These are phyloP conservation scores for Clohesyomyces aquaticus DNA, from an alignment of 495 filamentous ascomycete genomes.

Conservation along the genomic window DNA sequence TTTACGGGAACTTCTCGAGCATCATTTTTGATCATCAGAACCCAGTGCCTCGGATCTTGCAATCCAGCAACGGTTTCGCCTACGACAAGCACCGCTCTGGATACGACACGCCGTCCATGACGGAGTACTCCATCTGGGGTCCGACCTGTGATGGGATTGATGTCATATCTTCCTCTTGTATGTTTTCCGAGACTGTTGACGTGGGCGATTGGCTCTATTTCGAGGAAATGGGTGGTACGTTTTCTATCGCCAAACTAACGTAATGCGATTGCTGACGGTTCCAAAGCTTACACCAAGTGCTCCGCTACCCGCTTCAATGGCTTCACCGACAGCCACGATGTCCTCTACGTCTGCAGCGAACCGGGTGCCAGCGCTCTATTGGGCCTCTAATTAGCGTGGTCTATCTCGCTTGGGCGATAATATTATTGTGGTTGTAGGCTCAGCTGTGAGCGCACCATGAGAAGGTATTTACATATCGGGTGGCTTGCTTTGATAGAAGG, in stretches of 20 bases:
- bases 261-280: constrained; percentile 15
- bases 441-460: too few species aligned
- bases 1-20: constrained; percentile 97
- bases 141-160: constrained; percentile 98
- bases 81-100: constrained; percentile 42
- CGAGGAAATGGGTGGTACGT: constrained; percentile 81
- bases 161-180: constrained; percentile 77
- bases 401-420: too few species aligned
- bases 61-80: constrained; percentile 57
- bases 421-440: too few species aligned
- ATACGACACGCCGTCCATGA: constrained; percentile 41
- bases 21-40: constrained; percentile 99
- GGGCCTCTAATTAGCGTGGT: constrained; percentile 32
- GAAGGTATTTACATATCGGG: too few species aligned
- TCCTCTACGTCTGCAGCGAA: constrained; percentile 94
- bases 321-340: constrained; percentile 89
- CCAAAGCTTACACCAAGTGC: constrained; percentile 87
- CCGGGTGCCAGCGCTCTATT: constrained; percentile 79
- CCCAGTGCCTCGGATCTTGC: constrained; percentile 79
- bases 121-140: constrained; percentile 92
- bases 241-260: neutral
- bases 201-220: constrained; percentile 98
- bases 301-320: constrained; percentile 98
- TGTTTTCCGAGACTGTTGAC: constrained; percentile 72
- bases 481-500: too few species aligned